Conservation (phyloP, 2,329 filamentous ascomycete species). For the Cladosporium halotolerans region DNA sequence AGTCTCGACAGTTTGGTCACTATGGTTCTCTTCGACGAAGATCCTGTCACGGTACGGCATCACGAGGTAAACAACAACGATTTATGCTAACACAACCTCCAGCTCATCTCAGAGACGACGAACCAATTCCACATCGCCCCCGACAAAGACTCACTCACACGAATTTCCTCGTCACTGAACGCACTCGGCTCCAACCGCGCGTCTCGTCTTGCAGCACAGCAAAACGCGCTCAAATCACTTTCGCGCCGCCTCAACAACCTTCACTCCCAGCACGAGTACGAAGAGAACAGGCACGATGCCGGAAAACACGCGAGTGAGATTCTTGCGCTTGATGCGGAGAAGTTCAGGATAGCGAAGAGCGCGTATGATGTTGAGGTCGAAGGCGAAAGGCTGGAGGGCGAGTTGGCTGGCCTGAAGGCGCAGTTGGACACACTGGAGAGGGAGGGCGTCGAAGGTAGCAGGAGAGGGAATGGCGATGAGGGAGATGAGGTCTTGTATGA, state of each 20-base stretch:
- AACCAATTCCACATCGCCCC: constrained; percentile 91
- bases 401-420: constrained; percentile 67
- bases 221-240: constrained; percentile 47
- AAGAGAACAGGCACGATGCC: constrained; percentile 67
- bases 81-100: constrained; percentile 12
- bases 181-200: constrained; percentile 80
- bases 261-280: constrained; percentile 69
- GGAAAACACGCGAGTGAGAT: constrained; percentile 78
- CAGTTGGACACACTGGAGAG: constrained; percentile 76
- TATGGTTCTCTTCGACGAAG: constrained; percentile 89
- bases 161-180: constrained; percentile 75
- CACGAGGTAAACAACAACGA: not conserved
- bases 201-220: constrained; percentile 52
- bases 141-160: constrained; percentile 62
- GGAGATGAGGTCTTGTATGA: constrained; percentile 46
- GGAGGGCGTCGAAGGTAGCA: constrained; percentile 74
- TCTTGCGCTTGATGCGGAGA: constrained; percentile 80
- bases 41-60: constrained; percentile 70
- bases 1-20: not conserved
- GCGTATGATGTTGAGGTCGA: constrained; percentile 87
- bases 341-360: constrained; percentile 90
- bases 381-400: constrained; percentile 78
- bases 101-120: constrained; percentile 81
- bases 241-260: constrained; percentile 70
- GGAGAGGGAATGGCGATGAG: constrained; percentile 36